Evolutionary conservation across 208 protist species (phyloP), one percentile per base, ranked within the genome.

Genomic region (Acanthamoeba healyi): DNA sequence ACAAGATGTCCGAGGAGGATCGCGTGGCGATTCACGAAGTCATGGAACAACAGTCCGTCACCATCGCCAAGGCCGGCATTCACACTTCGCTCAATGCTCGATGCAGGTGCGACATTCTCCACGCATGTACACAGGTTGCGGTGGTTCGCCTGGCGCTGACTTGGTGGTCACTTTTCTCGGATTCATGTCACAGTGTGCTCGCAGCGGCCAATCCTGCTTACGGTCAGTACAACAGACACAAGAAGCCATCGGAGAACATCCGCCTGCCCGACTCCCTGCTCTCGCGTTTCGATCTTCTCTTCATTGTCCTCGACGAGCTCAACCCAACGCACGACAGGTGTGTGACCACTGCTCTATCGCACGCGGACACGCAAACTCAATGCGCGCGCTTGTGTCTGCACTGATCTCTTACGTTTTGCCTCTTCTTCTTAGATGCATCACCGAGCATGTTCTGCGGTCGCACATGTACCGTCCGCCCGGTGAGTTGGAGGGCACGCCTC

Each of bases 41-140:
- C 17, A 99, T 99, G 99, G 99, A 99, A 95, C 99, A 99, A 96
- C 99, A 99, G 96, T 99, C 99, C 38, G 98, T 99, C n/a, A 99
- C 99, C 14, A 99, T 99, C 95, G 99, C 99, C 22, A 99, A 99
- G 97, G 99, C 99, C 6, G 99, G 99, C 74, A 99, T 99, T 93
- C 99, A 99, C 74, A 99, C 99, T 0, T 99, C 99, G 14, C 95
- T 99, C 44, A 99, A 99, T 95, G 99, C 99, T 7, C 46, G 81
- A 7, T n/a, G n/a, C n/a, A n/a, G n/a, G n/a, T n/a, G n/a, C n/a
- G n/a, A 67, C 58, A 67, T n/a, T n/a, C n/a, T n/a, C n/a, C n/a
- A n/a, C n/a, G n/a, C n/a, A n/a, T n/a, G n/a, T n/a, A n/a, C n/a
- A n/a, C n/a, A n/a, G n/a, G n/a, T n/a, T n/a, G n/a, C n/a, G n/a